phyloP scores from a whole-genome alignment of 495 filamentous ascomycete species.

The Neurospora tetrasperma region DNA sequence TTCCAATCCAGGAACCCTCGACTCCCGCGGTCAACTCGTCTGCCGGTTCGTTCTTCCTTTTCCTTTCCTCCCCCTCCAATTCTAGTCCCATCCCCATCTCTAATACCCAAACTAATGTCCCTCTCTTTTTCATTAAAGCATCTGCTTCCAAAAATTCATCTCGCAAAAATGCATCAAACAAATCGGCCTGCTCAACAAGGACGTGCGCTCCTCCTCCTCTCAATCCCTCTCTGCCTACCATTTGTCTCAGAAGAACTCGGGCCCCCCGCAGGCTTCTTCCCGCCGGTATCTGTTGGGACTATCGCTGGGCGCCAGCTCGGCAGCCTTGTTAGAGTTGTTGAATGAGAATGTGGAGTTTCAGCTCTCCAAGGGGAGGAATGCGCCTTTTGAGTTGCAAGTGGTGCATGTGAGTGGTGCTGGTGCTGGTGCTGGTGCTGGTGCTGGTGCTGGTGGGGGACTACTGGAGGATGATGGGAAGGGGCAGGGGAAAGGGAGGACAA shows the following conservation, averaged over 20 bases:
- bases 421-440: background rate
- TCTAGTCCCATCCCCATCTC: background rate
- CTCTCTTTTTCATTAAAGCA: conserved; percentile 28
- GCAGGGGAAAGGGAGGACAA: background rate
- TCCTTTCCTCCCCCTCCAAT: background rate
- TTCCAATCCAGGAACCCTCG: background rate
- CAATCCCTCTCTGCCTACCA: conserved; percentile 24
- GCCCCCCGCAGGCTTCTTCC: conserved; percentile 22
- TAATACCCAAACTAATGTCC: conserved; percentile 11
- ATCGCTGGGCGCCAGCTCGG: conserved; percentile 75
- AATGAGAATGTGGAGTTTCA: conserved; percentile 55
- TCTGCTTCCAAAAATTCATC: conserved; percentile 70
- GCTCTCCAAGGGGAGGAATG: conserved; percentile 33
- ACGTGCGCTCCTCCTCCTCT: conserved; percentile 31
- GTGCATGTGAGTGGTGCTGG: conserved; percentile 41
- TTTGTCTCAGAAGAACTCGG: conserved; percentile 2
- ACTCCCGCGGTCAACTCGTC: background rate
- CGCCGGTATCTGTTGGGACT: conserved; percentile 62
- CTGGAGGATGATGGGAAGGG: background rate
- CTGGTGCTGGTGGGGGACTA: too few species aligned
- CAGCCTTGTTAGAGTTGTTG: conserved; percentile 66
- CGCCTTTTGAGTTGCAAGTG: conserved; percentile 56
- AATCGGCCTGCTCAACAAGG: conserved; percentile 47
- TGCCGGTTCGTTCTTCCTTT: background rate
- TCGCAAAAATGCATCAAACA: conserved; percentile 67